Evolutionary conservation across 495 filamentous ascomycete species (phyloP).

Genomic region (Aspergillus biplanus): DNA sequence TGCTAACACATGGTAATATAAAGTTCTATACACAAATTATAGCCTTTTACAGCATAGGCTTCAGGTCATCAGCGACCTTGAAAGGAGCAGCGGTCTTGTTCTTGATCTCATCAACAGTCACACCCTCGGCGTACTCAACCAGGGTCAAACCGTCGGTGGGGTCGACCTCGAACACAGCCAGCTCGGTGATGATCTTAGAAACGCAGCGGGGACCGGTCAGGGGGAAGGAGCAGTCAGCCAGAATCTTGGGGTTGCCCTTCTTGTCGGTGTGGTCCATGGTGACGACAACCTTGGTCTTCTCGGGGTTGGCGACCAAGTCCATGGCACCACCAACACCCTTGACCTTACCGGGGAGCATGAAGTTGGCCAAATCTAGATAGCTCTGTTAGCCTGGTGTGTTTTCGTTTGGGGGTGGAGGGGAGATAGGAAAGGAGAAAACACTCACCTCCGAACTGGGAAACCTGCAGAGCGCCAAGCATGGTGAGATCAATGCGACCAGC

Average conservation of each 20-base stretch:
- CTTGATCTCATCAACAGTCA: slow-evolving; percentile 83
- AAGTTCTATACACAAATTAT: neutral
- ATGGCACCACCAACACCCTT: slow-evolving; percentile 94
- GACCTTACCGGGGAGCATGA: slow-evolving; percentile 87
- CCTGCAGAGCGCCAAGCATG: slow-evolving; percentile 90
- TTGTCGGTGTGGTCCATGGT: slow-evolving; percentile 93
- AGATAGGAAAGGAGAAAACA: neutral
- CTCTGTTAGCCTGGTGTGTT: neutral
- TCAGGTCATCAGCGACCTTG: slow-evolving; percentile 71
- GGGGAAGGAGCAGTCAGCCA: slow-evolving; percentile 79
- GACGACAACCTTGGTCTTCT: slow-evolving; percentile 83
- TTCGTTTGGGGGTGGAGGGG: neutral
- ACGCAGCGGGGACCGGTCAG: slow-evolving; percentile 83
- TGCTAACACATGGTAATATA: neutral
- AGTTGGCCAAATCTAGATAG: slow-evolving; percentile 44
- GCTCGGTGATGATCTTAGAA: slow-evolving; percentile 86
- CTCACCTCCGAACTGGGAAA: slow-evolving; percentile 74
- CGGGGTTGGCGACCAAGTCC: slow-evolving; percentile 86
- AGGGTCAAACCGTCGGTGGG: slow-evolving; percentile 76
- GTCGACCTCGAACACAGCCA: slow-evolving; percentile 86
- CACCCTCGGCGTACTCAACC: slow-evolving; percentile 78
- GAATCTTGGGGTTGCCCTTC: slow-evolving; percentile 87
- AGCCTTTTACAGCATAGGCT: slow-evolving; percentile 67
- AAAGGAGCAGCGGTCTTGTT: slow-evolving; percentile 87
- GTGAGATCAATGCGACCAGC: slow-evolving; percentile 86